phyloP scores from a whole-genome alignment of 1,139 yeast genomes.

The Pichia kudriavzevii region DNA sequence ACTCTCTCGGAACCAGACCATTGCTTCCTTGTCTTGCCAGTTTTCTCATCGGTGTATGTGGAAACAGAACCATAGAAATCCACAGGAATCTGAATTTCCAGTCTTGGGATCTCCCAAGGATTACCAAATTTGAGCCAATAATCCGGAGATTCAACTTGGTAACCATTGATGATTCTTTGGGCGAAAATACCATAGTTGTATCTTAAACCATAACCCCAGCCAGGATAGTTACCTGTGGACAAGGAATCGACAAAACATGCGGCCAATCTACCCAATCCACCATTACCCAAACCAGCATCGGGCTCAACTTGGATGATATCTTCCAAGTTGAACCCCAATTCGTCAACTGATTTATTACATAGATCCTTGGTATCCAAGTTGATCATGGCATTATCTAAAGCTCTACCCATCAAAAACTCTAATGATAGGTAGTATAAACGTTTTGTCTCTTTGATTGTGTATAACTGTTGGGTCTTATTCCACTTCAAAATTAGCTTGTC shows the following conservation, averaged over 20 bases:
- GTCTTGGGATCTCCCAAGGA: slow-evolving; percentile 89
- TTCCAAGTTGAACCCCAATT: slow-evolving; percentile 81
- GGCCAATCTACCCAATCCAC: slow-evolving; percentile 91
- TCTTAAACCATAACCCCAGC: slow-evolving; percentile 95
- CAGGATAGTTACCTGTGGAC: slow-evolving; percentile 80
- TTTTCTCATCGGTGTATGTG: slow-evolving; percentile 40
- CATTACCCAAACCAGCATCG: slow-evolving; percentile 92
- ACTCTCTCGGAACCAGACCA: slow-evolving; percentile 92
- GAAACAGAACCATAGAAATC: slow-evolving; percentile 80
- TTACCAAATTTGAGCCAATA: slow-evolving; percentile 84
- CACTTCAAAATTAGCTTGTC: slow-evolving; percentile 80
- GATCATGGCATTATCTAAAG: slow-evolving; percentile 88
- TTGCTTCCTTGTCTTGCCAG: slow-evolving; percentile 43
- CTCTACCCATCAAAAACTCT: slow-evolving; percentile 92
- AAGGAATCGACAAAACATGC: slow-evolving; percentile 91
- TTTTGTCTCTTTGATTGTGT: slow-evolving; percentile 78
- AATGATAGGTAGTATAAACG: slow-evolving; percentile 80
- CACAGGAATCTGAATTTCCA: slow-evolving; percentile 86
- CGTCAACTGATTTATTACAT: slow-evolving; percentile 50
- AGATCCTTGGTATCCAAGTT: slow-evolving; percentile 46
- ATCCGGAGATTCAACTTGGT: slow-evolving; percentile 91
- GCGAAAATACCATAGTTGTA: slow-evolving; percentile 92
- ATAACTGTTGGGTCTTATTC: slow-evolving; percentile 90
- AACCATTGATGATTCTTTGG: slow-evolving; percentile 85
- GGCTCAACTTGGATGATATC: slow-evolving; percentile 83